Evolutionary conservation across 1,139 yeast genomes (phyloP), one percentile per base, ranked within the genome.

Genomic region (Petasospora fabianii): DNA sequence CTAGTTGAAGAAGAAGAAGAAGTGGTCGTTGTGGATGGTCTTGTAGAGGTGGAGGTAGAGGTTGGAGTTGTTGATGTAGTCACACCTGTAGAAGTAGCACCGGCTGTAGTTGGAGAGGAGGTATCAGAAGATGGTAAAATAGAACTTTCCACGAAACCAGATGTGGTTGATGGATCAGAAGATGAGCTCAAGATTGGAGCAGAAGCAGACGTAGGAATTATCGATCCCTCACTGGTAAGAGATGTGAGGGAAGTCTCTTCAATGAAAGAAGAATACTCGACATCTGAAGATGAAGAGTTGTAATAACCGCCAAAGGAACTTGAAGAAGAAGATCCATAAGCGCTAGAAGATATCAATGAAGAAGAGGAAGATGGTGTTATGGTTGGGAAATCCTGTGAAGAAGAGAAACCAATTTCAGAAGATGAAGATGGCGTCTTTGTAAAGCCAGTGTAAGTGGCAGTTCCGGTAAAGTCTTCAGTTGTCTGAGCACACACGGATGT

Each of bases 401-500:
- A 14, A 24, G 28, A 8, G 21, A 32, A 24, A 18, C 7, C 22
- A 20, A 10, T 10, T 8, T 17, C 13, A 11, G 32, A 27, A 24
- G 38, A 17, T 12, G 41, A 32, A 4, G 27, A 30, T 15, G 42
- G 30, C n/a, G 34, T 10, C 36, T 48, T 49, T 13, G 47, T 39
- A 38, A 35, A 49, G 3, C 32, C 41, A 1, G 43, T 18, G 13
- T 4, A 33, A 3, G 47, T 36, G n/a, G 51, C 54, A 17, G 49
- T 46, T 24, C 44, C 57, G 2, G 55, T 51, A 41, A 49, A 51
- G 24, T 46, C 46, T 4, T 50, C 47, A 7, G 54, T 47, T 15
- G 44, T 35, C 19, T 46, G 52, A 3, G 54, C 54, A 11, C 35
- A 12, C 3, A 50, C 44, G 6, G 27, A 35, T 3, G 49, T 43